Evolutionary conservation across 2,329 filamentous ascomycete species (phyloP).

Genomic region (Alternaria longipes): DNA sequence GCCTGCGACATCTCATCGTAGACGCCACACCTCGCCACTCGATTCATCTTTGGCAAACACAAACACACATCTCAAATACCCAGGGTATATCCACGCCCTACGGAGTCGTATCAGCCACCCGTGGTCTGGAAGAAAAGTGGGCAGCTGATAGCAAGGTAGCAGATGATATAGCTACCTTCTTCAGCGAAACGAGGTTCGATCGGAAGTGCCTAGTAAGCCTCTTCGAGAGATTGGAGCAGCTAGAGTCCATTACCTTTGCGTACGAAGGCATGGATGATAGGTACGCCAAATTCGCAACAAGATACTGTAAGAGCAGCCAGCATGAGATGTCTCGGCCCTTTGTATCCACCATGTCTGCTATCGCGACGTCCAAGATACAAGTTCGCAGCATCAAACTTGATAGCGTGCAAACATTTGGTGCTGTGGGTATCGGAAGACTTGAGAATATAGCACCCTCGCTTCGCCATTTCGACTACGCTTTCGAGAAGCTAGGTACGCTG

Average conservation of each 20-base stretch:
- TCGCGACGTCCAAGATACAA: conserved; percentile 22
- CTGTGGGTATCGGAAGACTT: conserved; percentile 33
- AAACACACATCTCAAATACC: conserved; percentile 18
- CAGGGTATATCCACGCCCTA: conserved; percentile 7
- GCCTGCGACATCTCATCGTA: conserved; percentile 32
- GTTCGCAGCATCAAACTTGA: conserved; percentile 19
- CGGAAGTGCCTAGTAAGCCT: conserved; percentile 27
- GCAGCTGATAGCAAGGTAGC: conserved; percentile 11
- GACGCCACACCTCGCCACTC: conserved; percentile 40
- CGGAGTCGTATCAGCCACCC: background rate
- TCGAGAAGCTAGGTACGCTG: conserved; percentile 26
- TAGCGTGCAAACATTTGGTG: conserved; percentile 16
- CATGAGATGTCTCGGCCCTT: conserved; percentile 44
- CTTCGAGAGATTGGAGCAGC: conserved; percentile 21
- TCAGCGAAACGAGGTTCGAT: conserved; percentile 40
- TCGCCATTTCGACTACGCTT: conserved; percentile 19
- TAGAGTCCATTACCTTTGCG: conserved; percentile 18
- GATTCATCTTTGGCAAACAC: conserved; percentile 34
- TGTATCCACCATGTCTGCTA: conserved; percentile 33
- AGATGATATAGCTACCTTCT: conserved; percentile 26
- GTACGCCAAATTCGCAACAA: conserved; percentile 23
- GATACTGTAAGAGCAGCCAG: conserved; percentile 36
- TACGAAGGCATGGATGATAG: conserved; percentile 26
- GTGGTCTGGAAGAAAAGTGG: conserved; percentile 12
- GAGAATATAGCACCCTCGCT: conserved; percentile 30